Evolutionary conservation across 805 yeast species (phyloP).

Genomic region (Myxozyma neotropica): DNA sequence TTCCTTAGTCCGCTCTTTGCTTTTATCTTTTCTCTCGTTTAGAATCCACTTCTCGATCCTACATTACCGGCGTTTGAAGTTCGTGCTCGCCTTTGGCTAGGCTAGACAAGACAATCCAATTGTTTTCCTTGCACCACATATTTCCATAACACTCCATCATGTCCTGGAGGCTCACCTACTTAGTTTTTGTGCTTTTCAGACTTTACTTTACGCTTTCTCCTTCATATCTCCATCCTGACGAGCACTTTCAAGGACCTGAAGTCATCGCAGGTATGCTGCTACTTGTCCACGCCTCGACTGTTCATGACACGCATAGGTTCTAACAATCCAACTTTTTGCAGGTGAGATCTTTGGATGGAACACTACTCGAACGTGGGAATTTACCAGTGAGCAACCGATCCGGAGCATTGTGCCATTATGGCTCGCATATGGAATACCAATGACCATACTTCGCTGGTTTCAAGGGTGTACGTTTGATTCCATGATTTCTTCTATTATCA

Average conservation of each 20-base stretch:
- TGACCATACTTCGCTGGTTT: conserved; percentile 44
- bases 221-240: conserved; percentile 97
- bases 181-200: conserved; percentile 42
- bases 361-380: conserved; percentile 81
- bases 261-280: conserved; percentile 52
- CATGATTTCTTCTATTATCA: neutral
- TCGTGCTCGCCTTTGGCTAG: no score
- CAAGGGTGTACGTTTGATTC: conserved; percentile 26
- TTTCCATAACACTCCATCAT: conserved; percentile 5
- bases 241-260: conserved; percentile 90
- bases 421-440: conserved; percentile 65
- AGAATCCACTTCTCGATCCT: no score
- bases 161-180: conserved; percentile 33
- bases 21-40: no score
- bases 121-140: no score
- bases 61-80: no score
- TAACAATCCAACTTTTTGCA: conserved; percentile 2
- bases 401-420: conserved; percentile 73
- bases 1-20: no score
- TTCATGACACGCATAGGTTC: neutral
- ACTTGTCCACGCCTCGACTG: neutral
- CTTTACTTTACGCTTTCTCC: conserved; percentile 63
- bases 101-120: no score
- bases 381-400: conserved; percentile 56
- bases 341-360: conserved; percentile 48